phyloP scores from a whole-genome alignment of 129 eudicot species.

The Chrysanthemum lavandulifolium region DNA sequence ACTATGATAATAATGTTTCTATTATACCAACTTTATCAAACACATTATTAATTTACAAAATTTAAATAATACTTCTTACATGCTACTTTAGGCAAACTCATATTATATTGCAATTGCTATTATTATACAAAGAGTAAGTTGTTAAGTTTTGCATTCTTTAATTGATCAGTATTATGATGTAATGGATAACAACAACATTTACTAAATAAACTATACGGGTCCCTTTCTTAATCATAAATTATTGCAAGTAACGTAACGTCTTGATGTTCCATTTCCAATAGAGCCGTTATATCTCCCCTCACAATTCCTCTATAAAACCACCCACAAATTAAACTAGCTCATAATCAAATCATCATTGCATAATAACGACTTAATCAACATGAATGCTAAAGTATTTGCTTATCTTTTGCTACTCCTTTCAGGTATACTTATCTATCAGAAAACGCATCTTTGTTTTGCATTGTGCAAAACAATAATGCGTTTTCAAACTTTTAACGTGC shows the following conservation, averaged over 20 bases:
- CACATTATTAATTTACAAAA: too few relatives aligned
- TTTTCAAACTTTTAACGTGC: neutral
- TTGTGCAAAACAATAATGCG: neutral
- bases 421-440: slow-evolving; percentile 14
- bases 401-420: slow-evolving; percentile 30
- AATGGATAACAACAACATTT: slow-evolving; percentile 5
- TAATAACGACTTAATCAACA: slow-evolving; percentile 5
- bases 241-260: slow-evolving; percentile 32
- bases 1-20: too few relatives aligned
- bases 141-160: too few relatives aligned
- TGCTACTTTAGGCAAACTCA: too few relatives aligned
- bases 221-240: slow-evolving; percentile 12
- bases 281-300: slow-evolving; percentile 31
- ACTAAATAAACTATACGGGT: slow-evolving; percentile 13
- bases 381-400: slow-evolving; percentile 26
- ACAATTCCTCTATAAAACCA: slow-evolving; percentile 14
- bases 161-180: neutral
- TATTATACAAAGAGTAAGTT: too few relatives aligned
- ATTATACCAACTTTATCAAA: too few relatives aligned
- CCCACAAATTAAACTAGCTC: slow-evolving; percentile 16
- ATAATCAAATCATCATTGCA: slow-evolving; percentile 14
- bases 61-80: too few relatives aligned
- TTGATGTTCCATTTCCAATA: slow-evolving; percentile 28
- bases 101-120: too few relatives aligned
- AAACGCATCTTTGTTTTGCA: neutral